Conservation (phyloP, 495 filamentous ascomycete genomes). For the Penicillium malachiteum region DNA sequence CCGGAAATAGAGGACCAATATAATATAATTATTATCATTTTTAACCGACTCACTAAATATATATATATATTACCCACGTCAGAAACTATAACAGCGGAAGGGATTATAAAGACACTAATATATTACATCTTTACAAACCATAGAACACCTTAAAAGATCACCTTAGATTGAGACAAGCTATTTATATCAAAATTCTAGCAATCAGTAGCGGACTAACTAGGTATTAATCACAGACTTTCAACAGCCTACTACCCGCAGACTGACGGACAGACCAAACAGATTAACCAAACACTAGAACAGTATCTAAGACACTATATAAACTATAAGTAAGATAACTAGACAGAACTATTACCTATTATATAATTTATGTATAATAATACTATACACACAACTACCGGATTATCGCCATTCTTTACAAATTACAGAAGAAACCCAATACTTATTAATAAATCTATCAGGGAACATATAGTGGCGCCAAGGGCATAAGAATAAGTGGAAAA, state of each 20-base stretch:
- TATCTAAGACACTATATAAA: slow-evolving; percentile 25
- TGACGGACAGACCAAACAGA: slow-evolving; percentile 28
- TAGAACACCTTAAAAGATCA: neutral
- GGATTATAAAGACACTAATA: too few species aligned
- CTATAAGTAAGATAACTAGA: slow-evolving; percentile 32
- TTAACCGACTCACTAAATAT: too few species aligned
- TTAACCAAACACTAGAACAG: slow-evolving; percentile 21
- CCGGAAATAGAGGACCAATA: neutral
- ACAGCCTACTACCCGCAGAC: slow-evolving; percentile 30
- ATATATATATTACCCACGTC: too few species aligned
- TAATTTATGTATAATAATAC: slow-evolving; percentile 29
- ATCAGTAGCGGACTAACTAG: neutral
- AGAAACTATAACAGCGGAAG: too few species aligned
- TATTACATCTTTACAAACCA: neutral
- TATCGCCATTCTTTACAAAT: slow-evolving; percentile 22
- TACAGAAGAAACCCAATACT: slow-evolving; percentile 7
- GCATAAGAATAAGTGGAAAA: neutral
- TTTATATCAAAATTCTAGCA: neutral
- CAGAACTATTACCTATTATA: slow-evolving; percentile 16
- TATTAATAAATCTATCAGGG: neutral
- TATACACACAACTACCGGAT: neutral
- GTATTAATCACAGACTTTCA: slow-evolving; percentile 12
- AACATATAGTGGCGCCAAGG: neutral
- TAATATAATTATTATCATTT: slow-evolving; percentile 7
- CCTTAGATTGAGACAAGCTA: neutral